Evolutionary conservation across 805 yeast genomes (phyloP), one percentile per base, ranked within the genome.

Genomic region (Starmerella stigmatis): DNA sequence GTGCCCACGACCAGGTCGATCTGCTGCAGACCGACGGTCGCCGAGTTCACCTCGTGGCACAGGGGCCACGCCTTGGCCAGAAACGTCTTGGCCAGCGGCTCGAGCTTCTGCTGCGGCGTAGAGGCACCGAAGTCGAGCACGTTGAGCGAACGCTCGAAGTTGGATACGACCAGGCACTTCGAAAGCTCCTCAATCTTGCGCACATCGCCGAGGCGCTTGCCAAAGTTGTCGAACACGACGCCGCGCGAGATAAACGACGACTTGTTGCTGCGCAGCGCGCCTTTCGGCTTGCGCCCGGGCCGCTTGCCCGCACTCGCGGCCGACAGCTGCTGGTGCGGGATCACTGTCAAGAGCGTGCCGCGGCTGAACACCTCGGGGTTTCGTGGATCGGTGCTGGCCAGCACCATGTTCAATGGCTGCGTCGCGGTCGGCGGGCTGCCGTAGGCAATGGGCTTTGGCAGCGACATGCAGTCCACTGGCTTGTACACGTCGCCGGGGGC

Each of bases 1-100:
- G 77, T 72, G 1, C 89, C 92, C 16, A 79, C 51, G 2, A 76
- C 62, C 6, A 78, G 65, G 42, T 78, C 78, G 7, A 81, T 46
- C 35, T 61, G 62, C 26, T 53, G 53, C 20, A 56, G 41, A 21
- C 62, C 47, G 30, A 52, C 50, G 4, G 68, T 64, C 26, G 48
- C 41, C 20, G 31, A 44, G 52, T 67, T 67, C 15, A 67, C 52
- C 4, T 50, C 49, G 44, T 61, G 65, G 46, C 65, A 62, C 21
- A 66, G 49, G 8, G 69, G 68, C 55, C 65, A 65, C 12, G 67
- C 64, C 48, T 60, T 59, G 10, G 68, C 57, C 48, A 66, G 59
- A 42, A 66, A 53, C 29, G 68, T 50, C 54, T 65, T 64, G 29
- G 60, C 39, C 45, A 68, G 52, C 15, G 69, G 64, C 50, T 68